Base-by-base conservation (phyloP, 208 protist genomes). In the Phytomonas francai region DNA sequence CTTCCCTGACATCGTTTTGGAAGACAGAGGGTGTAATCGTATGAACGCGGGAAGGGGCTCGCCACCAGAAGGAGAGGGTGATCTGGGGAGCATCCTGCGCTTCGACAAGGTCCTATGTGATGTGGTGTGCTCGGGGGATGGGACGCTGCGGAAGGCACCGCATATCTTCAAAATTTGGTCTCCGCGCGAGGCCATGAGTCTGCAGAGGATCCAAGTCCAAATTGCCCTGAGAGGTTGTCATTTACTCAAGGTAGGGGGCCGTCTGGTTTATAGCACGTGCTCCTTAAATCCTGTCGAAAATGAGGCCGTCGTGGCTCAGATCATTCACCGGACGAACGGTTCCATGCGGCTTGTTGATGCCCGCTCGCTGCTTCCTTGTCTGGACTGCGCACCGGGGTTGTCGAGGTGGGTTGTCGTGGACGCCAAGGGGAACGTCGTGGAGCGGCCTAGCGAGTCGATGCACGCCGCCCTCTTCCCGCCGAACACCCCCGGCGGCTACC, bases 281-380 rank as follows among this genome's bases (percentile, higher is more conserved):
- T 97, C 94, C 11, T 80, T 98, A 45, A 98, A 98, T 72, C 97
- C 97, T 19, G 74, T 98, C 32, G 97, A 99, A 79, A 94, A 98
- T 67, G 97, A 98, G 78, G 95, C 95, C 6, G 95, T 98, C n/a
- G 93, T 98, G 28, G 80, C 85, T 25, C 76, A 89, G 61, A 73
- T 98, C 30, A 77, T 98, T 19, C 71, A 91, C 67, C 77, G 80
- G 58, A 92, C 87, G 0, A 62, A 79, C 36, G 91, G 93, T 51
- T 78, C 85, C 4, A 85, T 97, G 79, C 80, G 86, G 39, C 83
- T 99, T 12, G 84, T 98, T 7, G 94, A 98, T 71, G 85, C 80
- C 3, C 88, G 85, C 27, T 42, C 74, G 30, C 71, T 95, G 63
- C 81, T 97, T 31, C 95, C 92, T 9, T 31, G 73, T 9, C 70